Evolutionary conservation across 192 early-diverging fungal genomes (phyloP).

Genomic region (Oehlia diaphana): DNA sequence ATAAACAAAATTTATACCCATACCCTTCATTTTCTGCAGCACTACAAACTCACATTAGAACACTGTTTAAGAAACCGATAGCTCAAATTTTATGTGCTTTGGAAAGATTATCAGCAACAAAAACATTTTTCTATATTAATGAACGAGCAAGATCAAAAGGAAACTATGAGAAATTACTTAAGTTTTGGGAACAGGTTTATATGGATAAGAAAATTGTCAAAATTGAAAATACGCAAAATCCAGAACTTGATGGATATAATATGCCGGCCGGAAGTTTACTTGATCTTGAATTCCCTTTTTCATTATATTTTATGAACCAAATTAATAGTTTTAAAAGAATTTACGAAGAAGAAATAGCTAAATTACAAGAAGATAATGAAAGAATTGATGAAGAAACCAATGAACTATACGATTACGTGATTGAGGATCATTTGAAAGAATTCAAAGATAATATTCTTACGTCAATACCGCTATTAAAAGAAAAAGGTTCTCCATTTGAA

Average conservation of each 20-base stretch:
- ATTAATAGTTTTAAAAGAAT: slow-evolving; percentile 17
- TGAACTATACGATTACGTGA: not conserved
- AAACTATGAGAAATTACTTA: not conserved
- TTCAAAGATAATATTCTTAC: not conserved
- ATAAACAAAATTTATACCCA: slow-evolving; percentile 11
- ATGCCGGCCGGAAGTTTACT: not conserved
- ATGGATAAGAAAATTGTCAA: slow-evolving; percentile 15
- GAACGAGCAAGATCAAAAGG: too few relatives aligned
- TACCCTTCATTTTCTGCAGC: slow-evolving; percentile 24
- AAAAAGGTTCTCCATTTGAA: not conserved
- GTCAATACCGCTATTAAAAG: not conserved
- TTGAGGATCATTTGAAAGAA: not conserved
- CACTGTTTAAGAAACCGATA: slow-evolving; percentile 4
- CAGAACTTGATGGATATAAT: slow-evolving; percentile 16
- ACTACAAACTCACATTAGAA: slow-evolving; percentile 9
- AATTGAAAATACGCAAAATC: slow-evolving; percentile 4
- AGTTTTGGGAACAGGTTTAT: slow-evolving; percentile 10
- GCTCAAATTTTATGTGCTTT: slow-evolving; percentile 23
- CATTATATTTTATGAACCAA: slow-evolving; percentile 21
- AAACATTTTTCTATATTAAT: not conserved
- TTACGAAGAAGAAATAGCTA: slow-evolving; percentile 4
- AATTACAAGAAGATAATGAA: not conserved
- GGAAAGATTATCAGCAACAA: slow-evolving; percentile 20
- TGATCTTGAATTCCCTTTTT: slow-evolving; percentile 26
- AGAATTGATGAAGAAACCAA: slow-evolving; percentile 19